Evolutionary conservation across 768 basidiomycete species (phyloP).

Genomic region (Termitomyces sp.): DNA sequence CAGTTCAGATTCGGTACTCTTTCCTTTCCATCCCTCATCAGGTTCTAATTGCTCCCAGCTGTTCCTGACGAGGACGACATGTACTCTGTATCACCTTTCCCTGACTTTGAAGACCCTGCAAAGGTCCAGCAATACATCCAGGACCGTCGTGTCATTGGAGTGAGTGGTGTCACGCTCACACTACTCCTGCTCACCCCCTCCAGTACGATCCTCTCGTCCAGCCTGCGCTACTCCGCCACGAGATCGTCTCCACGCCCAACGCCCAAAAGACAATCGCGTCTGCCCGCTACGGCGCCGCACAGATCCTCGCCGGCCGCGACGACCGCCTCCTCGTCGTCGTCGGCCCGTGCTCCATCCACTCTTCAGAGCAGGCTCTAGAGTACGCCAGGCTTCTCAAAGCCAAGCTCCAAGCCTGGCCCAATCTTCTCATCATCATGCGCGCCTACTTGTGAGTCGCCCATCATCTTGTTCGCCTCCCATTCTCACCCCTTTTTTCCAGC

Average conservation of each 20-base stretch:
- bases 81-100: constrained; percentile 57
- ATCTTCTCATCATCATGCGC: constrained; percentile 91
- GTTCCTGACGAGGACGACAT: constrained; percentile 35
- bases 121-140: constrained; percentile 71
- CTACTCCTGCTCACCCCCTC: background rate
- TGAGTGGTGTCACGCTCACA: constrained; percentile 41
- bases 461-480: no score
- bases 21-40: constrained; percentile 15
- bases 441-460: constrained; percentile 78
- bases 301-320: constrained; percentile 79
- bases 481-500: constrained; percentile 18
- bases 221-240: constrained; percentile 85
- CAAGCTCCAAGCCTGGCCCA: constrained; percentile 62
- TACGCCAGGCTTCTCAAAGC: constrained; percentile 72
- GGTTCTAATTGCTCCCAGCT: constrained; percentile 26
- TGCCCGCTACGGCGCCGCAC: constrained; percentile 74
- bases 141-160: constrained; percentile 76
- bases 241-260: constrained; percentile 61
- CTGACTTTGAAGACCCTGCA: constrained; percentile 57
- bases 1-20: constrained; percentile 32
- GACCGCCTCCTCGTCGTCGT: constrained; percentile 87
- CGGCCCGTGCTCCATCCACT: constrained; percentile 96
- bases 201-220: constrained; percentile 97
- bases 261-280: constrained; percentile 75
- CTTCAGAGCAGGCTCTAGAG: constrained; percentile 76